A percentile compares a stretch with the other conserved stretches of the same genome.
Conservation (phyloP, 129 eudicot genomes). For the Flaveria brownii region DNA sequence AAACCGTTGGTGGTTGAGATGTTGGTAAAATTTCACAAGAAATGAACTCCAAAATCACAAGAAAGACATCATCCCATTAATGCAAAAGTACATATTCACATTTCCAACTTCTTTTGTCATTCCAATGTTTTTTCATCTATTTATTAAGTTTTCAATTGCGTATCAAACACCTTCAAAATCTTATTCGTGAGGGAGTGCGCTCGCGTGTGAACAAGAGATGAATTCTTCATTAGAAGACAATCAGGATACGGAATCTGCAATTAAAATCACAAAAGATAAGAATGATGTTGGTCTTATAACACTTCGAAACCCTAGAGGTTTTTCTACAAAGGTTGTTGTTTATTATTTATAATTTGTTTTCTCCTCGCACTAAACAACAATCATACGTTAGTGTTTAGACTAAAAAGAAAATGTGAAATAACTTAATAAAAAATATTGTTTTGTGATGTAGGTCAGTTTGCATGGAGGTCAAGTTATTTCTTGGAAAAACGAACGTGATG, state of each 20-base stretch:
- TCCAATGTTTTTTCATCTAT: constrained; percentile 22
- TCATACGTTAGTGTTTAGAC: too few relatives aligned
- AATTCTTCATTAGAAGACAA: constrained; percentile 29
- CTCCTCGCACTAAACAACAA: not conserved
- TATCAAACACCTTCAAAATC: constrained; percentile 14
- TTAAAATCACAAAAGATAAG: constrained; percentile 49
- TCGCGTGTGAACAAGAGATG: not conserved
- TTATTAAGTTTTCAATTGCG: constrained; percentile 13
- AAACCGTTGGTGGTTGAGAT: constrained; percentile 31
- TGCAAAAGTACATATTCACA: constrained; percentile 37
- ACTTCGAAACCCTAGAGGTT: constrained; percentile 63
- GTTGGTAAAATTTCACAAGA: constrained; percentile 43
- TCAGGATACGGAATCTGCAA: constrained; percentile 34
- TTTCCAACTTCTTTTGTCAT: constrained; percentile 15
- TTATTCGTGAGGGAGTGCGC: not conserved
- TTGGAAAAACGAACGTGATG: constrained; percentile 83
- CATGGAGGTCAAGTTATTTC: constrained; percentile 97
- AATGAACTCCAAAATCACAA: constrained; percentile 35
- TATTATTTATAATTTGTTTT: not conserved
- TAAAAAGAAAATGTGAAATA: not conserved
- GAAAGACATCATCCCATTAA: constrained; percentile 35
- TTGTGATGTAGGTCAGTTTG: constrained; percentile 51
- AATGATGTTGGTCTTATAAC: constrained; percentile 64
- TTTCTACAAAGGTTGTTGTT: constrained; percentile 57
- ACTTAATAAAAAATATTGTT: not conserved